Evolutionary conservation across 768 basidiomycete genomes (phyloP).

Genomic region (Rhizopogon vinicolor): DNA sequence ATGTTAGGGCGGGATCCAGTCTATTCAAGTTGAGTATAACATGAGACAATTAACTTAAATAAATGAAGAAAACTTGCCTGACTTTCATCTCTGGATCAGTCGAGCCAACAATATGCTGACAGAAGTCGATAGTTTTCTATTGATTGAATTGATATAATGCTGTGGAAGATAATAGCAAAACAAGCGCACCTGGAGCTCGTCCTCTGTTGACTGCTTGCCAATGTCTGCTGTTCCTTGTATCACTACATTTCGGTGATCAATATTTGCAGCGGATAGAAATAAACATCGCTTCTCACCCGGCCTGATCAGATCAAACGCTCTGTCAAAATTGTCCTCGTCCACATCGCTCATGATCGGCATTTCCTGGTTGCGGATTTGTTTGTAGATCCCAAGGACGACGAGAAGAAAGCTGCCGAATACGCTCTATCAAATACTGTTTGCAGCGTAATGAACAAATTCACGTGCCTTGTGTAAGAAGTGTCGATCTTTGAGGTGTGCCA

Average conservation of each 20-base stretch:
- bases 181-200: constrained; percentile 10
- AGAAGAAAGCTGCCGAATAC: no score
- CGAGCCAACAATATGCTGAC: constrained; percentile 11
- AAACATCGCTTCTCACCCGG: constrained; percentile 39
- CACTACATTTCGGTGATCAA: constrained; percentile 4
- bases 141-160: not conserved
- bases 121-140: constrained; percentile 16
- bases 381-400: constrained; percentile 66
- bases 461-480: constrained; percentile 54
- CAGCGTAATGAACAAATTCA: not conserved
- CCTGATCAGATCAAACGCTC: not conserved
- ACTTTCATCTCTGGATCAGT: constrained; percentile 12
- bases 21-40: not conserved
- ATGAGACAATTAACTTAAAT: not conserved
- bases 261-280: not conserved
- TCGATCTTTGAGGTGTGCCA: constrained; percentile 56
- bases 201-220: constrained; percentile 9
- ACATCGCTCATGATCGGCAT: constrained; percentile 56
- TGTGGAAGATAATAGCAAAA: not conserved
- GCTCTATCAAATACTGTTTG: not conserved
- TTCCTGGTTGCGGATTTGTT: constrained; percentile 61
- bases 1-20: constrained; percentile 5
- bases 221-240: constrained; percentile 18
- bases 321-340: constrained; percentile 64
- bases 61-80: not conserved